phyloP scores from a whole-genome alignment of 148 eudicot genomes.

The Rhododendron simsii region DNA sequence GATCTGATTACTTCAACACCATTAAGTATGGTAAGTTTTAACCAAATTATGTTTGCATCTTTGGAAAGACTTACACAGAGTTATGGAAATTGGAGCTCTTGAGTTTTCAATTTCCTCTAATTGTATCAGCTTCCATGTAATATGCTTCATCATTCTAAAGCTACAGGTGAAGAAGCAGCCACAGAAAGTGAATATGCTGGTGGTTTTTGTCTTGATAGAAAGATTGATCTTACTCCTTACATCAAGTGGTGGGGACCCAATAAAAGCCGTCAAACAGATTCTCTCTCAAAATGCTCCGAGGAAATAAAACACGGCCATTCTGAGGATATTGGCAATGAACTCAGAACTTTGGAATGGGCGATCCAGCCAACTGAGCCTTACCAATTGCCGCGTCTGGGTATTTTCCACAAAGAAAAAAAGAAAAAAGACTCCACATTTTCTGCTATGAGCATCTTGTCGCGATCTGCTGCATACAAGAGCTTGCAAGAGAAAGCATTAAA shows the following conservation, averaged over 20 bases:
- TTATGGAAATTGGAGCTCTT: neutral
- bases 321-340: slow-evolving; percentile 74
- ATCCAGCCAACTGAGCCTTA: slow-evolving; percentile 70
- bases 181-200: slow-evolving; percentile 60
- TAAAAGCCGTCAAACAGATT: slow-evolving; percentile 55
- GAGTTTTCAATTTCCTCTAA: neutral
- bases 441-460: slow-evolving; percentile 78
- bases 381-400: slow-evolving; percentile 85
- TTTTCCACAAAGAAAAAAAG: slow-evolving; percentile 49
- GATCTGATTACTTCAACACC: slow-evolving; percentile 58
- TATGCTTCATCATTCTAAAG: slow-evolving; percentile 10
- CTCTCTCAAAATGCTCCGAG: slow-evolving; percentile 43
- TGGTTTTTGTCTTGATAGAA: slow-evolving; percentile 65
- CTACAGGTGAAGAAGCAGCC: slow-evolving; percentile 64
- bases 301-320: slow-evolving; percentile 46
- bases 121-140: neutral
- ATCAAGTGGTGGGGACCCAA: slow-evolving; percentile 92
- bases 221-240: slow-evolving; percentile 80
- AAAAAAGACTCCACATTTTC: slow-evolving; percentile 45
- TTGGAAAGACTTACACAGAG: neutral
- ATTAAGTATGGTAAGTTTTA: slow-evolving; percentile 54
- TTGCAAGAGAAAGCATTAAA: slow-evolving; percentile 73
- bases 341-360: slow-evolving; percentile 60
- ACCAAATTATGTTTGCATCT: neutral
- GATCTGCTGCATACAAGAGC: slow-evolving; percentile 79